Evolutionary conservation across 2,329 filamentous ascomycete genomes (phyloP), one percentile per base, ranked within the genome.

Genomic region (Annulohypoxylon truncatum): DNA sequence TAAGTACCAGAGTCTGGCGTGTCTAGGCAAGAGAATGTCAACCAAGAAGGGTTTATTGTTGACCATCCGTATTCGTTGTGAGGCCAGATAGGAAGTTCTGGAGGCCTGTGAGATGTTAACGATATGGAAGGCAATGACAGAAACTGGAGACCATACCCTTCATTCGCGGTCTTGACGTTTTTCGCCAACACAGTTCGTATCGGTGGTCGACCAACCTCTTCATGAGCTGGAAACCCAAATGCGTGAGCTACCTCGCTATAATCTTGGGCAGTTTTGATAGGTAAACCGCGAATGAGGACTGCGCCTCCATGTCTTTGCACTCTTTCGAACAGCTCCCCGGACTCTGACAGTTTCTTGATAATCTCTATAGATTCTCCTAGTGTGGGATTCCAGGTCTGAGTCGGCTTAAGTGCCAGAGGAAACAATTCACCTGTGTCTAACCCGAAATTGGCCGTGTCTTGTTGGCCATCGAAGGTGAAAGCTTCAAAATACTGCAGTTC

Each of bases 11-110:
- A 64, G 22, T 75, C 56, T 0, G 76, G 71, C 1, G 65, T 38
- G 1, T 65, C 42, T 22, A 78, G 46, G 4, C 72, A 72, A 9
- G 66, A 73, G 58, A 79, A 79, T 0, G 75, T 77, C 3, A 80
- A 20, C 78, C 77, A 80, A 1, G 76, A 50, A 13, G 78, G 78
- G 46, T 79, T 76, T 56, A 79, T 76, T 0, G 73, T 79, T 1
- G 77, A 78, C 77, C 77, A 79, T 0, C 78, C 78, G 29, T 79
- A 79, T 60, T 79, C 78, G 29, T 76, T 79, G 20, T 79, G 78
- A 3, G 78, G 78, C 77, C 76, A 80, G 22, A 79, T 80, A 0
- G 79, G 78, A n/a, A 80, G 66, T 15, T 78, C 76, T 6, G 78
- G 76, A 3, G 78, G 77, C 1, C 66, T 48, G 67, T 67, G 12